phyloP scores from a whole-genome alignment of 768 basidiomycete species.

The Nidularia sp. region DNA sequence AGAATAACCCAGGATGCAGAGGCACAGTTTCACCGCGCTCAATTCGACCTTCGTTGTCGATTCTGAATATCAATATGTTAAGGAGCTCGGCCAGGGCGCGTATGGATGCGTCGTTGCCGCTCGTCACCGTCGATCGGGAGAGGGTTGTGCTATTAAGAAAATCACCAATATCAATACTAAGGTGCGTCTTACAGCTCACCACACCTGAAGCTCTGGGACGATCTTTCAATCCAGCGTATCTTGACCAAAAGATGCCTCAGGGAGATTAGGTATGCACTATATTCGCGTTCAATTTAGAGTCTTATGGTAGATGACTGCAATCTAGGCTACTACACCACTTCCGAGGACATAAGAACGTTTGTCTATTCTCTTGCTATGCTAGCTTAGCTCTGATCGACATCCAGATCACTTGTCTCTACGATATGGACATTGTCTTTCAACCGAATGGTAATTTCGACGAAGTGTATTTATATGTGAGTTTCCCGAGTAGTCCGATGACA shows the following conservation, averaged over 20 bases:
- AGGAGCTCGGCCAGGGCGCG: slow-evolving; percentile 95
- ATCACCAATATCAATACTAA: slow-evolving; percentile 93
- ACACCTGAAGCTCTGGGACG: slow-evolving; percentile 2
- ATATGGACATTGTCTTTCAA: slow-evolving; percentile 97
- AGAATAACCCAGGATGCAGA: slow-evolving; percentile 44
- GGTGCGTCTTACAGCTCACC: slow-evolving; percentile 29
- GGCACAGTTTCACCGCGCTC: slow-evolving; percentile 78
- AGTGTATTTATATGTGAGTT: slow-evolving; percentile 84
- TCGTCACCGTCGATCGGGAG: slow-evolving; percentile 75
- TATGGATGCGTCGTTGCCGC: slow-evolving; percentile 92
- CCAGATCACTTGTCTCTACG: slow-evolving; percentile 94
- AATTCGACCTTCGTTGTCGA: slow-evolving; percentile 88
- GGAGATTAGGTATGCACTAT: slow-evolving; percentile 73
- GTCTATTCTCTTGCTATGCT: slow-evolving; percentile 13
- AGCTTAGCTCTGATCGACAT: slow-evolving; percentile 13
- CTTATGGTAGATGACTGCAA: slow-evolving; percentile 6
- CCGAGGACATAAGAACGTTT: slow-evolving; percentile 96
- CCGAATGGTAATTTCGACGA: slow-evolving; percentile 92
- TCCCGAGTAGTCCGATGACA: neutral
- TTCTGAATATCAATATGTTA: slow-evolving; percentile 88
- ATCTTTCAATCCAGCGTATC: slow-evolving; percentile 58
- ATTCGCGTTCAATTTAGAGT: neutral
- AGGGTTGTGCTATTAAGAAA: slow-evolving; percentile 94
- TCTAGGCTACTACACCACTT: slow-evolving; percentile 91
- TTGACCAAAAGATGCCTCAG: slow-evolving; percentile 94